Evolutionary conservation across 495 filamentous ascomycete genomes (phyloP).

Genomic region (Penicillium angulare): DNA sequence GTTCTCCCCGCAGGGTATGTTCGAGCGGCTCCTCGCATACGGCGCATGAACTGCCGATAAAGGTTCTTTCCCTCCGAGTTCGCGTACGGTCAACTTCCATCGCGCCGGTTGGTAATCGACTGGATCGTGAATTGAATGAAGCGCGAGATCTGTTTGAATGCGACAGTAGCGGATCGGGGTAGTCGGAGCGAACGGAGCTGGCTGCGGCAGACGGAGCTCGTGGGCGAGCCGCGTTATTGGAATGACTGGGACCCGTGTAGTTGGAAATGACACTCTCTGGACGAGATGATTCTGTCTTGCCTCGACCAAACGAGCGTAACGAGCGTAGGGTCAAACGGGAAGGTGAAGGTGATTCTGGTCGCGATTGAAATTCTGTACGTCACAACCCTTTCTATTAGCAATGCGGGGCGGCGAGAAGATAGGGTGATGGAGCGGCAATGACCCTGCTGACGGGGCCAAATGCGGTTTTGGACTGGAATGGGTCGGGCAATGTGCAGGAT

Average conservation of each 20-base stretch:
- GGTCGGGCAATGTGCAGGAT: not conserved
- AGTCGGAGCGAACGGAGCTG: conserved; percentile 19
- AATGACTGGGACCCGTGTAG: conserved; percentile 20
- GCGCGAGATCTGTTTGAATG: conserved; percentile 38
- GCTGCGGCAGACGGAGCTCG: conserved; percentile 28
- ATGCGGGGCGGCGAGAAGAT: conserved; percentile 14
- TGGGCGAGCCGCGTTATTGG: conserved; percentile 14
- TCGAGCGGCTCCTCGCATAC: conserved; percentile 97
- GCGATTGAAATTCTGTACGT: conserved; percentile 33
- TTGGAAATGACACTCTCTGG: conserved; percentile 29
- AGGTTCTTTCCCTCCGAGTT: conserved; percentile 87
- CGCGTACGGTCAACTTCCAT: conserved; percentile 77
- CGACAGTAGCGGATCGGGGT: conserved; percentile 15
- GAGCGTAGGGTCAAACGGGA: conserved; percentile 39
- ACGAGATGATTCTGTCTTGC: conserved; percentile 22
- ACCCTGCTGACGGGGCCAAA: conserved; percentile 3
- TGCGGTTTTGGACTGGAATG: conserved; percentile 1
- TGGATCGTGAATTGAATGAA: conserved; percentile 50
- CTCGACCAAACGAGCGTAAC: conserved; percentile 29
- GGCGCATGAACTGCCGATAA: conserved; percentile 90
- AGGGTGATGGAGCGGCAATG: too few species aligned
- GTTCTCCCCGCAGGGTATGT: conserved; percentile 92
- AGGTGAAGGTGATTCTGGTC: conserved; percentile 33
- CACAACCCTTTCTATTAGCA: conserved; percentile 19
- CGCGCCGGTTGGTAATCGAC: conserved; percentile 65